Conservation (phyloP, 176 grass and related monocot genomes). For the Ensete glaucum region DNA sequence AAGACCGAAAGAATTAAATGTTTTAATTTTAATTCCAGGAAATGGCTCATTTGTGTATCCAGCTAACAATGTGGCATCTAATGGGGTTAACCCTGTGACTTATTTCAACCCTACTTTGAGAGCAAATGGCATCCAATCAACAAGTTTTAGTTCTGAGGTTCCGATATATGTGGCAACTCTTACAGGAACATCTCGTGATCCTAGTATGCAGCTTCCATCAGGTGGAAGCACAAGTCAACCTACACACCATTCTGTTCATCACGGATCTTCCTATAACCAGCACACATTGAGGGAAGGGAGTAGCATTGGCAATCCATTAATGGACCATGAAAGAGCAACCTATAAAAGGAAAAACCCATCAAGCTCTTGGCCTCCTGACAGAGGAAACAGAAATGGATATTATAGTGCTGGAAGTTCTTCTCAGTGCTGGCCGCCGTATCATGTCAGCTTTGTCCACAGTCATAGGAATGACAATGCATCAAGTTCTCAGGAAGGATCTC, state of each 20-base stretch:
- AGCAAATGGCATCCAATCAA: neutral
- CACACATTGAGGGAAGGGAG: neutral
- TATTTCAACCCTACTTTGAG: conserved; percentile 1
- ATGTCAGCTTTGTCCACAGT: conserved; percentile 26
- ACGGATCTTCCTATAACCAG: conserved; percentile 7
- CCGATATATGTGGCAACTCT: neutral
- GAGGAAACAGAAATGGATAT: conserved; percentile 20
- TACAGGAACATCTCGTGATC: conserved; percentile 6
- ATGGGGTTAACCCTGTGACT: neutral
- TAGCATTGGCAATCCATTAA: neutral
- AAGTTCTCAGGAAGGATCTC: conserved; percentile 28
- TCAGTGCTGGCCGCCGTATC: conserved; percentile 21
- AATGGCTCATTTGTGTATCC: conserved; percentile 5
- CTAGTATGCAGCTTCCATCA: neutral
- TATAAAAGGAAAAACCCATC: conserved; percentile 37
- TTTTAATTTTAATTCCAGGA: conserved; percentile 1
- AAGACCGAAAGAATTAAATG: neutral
- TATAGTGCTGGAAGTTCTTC: conserved; percentile 48
- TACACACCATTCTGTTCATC: neutral
- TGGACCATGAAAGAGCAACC: conserved; percentile 27
- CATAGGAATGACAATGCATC: conserved; percentile 22
- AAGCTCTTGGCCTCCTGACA: conserved; percentile 8
- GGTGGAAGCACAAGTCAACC: neutral
- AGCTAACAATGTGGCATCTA: neutral
- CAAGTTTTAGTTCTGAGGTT: neutral